Conservation (phyloP, 495 filamentous ascomycete species). For the Aspergillus bridgeri region DNA sequence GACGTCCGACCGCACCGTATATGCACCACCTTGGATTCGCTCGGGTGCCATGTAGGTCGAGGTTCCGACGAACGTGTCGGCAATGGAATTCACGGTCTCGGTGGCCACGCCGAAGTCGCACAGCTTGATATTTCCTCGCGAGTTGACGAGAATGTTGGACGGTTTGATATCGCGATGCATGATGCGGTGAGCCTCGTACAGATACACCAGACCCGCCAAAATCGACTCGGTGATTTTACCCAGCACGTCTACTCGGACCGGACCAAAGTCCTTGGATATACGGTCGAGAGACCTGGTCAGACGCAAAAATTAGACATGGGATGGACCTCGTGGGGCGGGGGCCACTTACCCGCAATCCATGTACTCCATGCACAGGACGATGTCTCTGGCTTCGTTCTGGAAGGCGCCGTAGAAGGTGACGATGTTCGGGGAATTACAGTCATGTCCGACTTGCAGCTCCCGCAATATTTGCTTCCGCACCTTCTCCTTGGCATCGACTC, state of each 20-base stretch:
- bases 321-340: not conserved
- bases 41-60: conserved; percentile 99
- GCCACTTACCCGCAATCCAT: conserved; percentile 91
- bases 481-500: conserved; percentile 95
- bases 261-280: conserved; percentile 90
- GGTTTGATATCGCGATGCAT: conserved; percentile 99
- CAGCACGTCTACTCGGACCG: conserved; percentile 93
- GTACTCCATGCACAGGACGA: conserved; percentile 99
- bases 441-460: conserved; percentile 96
- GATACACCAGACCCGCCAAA: conserved; percentile 88
- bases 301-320: not conserved
- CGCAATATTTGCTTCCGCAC: conserved; percentile 93
- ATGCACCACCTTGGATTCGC: conserved; percentile 91
- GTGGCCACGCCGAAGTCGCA: conserved; percentile 98
- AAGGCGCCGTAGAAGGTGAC: conserved; percentile 98
- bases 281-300: conserved; percentile 78
- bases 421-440: conserved; percentile 93
- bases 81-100: conserved; percentile 93
- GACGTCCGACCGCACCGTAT: conserved; percentile 97
- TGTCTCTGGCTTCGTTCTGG: conserved; percentile 90
- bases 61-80: conserved; percentile 96
- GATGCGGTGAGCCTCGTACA: conserved; percentile 90
- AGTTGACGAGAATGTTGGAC: conserved; percentile 95
- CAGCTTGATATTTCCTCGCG: conserved; percentile 88
- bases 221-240: conserved; percentile 99